Evolutionary conservation across 2,329 filamentous ascomycete genomes (phyloP), one percentile per base, ranked within the genome.

Genomic region (Beauveria varroae): DNA sequence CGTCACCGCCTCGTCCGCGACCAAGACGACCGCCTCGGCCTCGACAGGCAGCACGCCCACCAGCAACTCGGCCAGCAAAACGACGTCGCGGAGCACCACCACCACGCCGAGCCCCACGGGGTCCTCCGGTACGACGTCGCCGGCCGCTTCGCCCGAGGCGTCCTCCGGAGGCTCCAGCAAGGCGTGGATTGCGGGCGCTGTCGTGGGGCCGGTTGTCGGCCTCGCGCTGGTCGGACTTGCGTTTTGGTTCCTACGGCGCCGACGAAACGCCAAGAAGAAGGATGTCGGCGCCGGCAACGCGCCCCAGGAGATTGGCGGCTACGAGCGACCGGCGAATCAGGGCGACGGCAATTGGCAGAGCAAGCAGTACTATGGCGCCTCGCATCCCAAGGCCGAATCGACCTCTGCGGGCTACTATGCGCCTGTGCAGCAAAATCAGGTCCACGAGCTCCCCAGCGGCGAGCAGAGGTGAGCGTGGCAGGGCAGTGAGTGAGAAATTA

Each of bases 251-350:
- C 40, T 49, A 14, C 57, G 57, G 14, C 57, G 50, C 7, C 57
- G 57, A 18, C 49, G 50, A 40, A 14, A 24, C 5, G 37, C 56
- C 20, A 28, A 24, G 34, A 24, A 47, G 50, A 26, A 46, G 24
- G 28, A 1, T 3, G 20, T 14, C 20, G 14, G 12, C n/a, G 40
- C 26, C 5, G 57, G n/a, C 12, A 3, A 24, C 28, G 41, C 34
- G 41, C 37, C 50, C 4, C 57, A 60, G 28, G 57, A 60, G 24
- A 60, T 60, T n/a, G 57, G 57, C 40, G 57, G 57, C 37, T 53
- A 60, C 57, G 57, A 60, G 26, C 57, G 57, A 10, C 49, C 57
- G 3, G 57, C 57, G 10, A 46, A 34, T 7, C 10, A 58, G 18
- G 14, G n/a, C 5, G 56, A 44, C 22, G 56, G 57, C 40, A 50